Evolutionary conservation across 169 alveolate genomes (phyloP).

Genomic region (Plasmodium berghei): DNA sequence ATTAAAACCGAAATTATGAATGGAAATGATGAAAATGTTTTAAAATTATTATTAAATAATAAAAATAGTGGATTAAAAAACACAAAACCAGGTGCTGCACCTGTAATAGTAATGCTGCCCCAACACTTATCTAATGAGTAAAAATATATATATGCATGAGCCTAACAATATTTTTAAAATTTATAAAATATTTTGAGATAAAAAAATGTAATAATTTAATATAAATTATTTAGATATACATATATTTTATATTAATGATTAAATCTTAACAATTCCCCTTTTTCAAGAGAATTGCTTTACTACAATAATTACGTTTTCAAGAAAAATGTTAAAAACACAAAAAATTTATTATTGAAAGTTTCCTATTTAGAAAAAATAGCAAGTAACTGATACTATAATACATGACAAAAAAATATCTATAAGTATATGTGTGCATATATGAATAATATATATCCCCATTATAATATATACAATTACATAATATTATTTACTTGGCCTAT

Average conservation of each 20-base stretch:
- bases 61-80: slow-evolving; percentile 6
- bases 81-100: slow-evolving; percentile 11
- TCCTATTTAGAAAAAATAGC: slow-evolving; percentile 38
- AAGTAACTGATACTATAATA: slow-evolving; percentile 11
- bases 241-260: neutral
- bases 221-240: too few species aligned
- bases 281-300: slow-evolving; percentile 37
- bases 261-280: neutral
- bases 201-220: too few species aligned
- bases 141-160: neutral
- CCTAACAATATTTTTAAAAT: neutral
- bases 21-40: slow-evolving; percentile 63
- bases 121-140: slow-evolving; percentile 55
- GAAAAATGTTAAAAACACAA: slow-evolving; percentile 22
- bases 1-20: slow-evolving; percentile 34
- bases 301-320: slow-evolving; percentile 38
- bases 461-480: slow-evolving; percentile 1
- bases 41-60: slow-evolving; percentile 31
- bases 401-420: neutral
- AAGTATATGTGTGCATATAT: neutral
- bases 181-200: neutral
- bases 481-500: neutral
- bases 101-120: slow-evolving; percentile 40
- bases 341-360: slow-evolving; percentile 50
- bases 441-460: neutral